Base-by-base conservation (phyloP, 495 filamentous ascomycete species). In the Haplographium delicatum region DNA sequence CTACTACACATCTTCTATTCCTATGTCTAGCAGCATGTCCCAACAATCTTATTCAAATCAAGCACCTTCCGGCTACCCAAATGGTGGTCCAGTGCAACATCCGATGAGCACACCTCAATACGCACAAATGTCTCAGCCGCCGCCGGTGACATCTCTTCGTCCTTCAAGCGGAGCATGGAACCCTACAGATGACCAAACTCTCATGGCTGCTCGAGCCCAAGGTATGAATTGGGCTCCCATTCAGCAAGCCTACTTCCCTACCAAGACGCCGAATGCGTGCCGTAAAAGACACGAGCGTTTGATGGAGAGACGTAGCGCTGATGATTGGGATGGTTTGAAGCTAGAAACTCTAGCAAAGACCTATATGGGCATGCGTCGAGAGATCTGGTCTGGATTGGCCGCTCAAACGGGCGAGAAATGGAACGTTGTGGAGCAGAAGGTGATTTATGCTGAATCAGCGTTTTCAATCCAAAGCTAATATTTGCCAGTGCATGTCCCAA, bases 181-280 rank as follows among this genome's bases (percentile, higher is more conserved):
- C 20, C 65, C 73, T 11, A 68, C 76, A 26, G 82, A 86, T 46
- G 85, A 89, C 57, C 70, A 79, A 51, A 72, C 73, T 15, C 68
- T 89, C 25, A 72, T 86, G 57, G 55, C 57, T 23, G 80, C 83
- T 22, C 75, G 85, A 28, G 75, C 80, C 6, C 71, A 75, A 63
- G 80, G 80, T 39, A 76, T 83, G 58, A 85, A 85, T 61, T 89
- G 85, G 85, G 73, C 74, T 40, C 79, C 82, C 41, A 88, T 89
- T 57, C 80, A 85, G 48, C 70, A 69, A 48, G 73, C 72, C 40
- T 76, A 82, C 62, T 89, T 89, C 61, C 84, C 82, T 3, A 68
- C 65, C 58, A 89, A 89, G 68, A 83, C 84, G 5, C 74, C 83
- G 25, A 89, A 89, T 64, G 85, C 85, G 23, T 89, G 85, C 67